phyloP scores from a whole-genome alignment of 495 filamentous ascomycete species.

The Platismatia glauca region DNA sequence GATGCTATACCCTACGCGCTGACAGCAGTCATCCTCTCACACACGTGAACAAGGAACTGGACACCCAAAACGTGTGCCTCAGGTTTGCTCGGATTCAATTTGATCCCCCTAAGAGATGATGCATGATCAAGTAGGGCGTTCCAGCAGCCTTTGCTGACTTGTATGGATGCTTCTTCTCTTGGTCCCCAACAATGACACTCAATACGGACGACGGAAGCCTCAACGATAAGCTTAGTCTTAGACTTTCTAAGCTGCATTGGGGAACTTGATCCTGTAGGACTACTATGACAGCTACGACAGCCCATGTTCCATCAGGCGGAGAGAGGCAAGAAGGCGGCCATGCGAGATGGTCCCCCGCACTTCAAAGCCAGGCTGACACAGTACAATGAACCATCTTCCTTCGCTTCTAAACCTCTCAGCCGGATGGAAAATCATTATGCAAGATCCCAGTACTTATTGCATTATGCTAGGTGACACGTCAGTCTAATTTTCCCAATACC shows the following conservation, averaged over 20 bases:
- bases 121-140: not conserved
- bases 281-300: not conserved
- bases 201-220: no score
- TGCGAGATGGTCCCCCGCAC: no score
- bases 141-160: not conserved
- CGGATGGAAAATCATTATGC: not conserved
- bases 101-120: not conserved
- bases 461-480: not conserved
- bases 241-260: constrained; percentile 4
- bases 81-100: not conserved
- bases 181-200: not conserved
- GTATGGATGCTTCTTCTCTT: no score
- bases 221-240: constrained; percentile 8
- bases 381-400: not conserved
- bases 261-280: not conserved
- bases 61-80: not conserved
- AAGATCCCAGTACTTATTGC: no score
- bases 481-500: not conserved
- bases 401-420: not conserved
- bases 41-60: not conserved
- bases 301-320: not conserved
- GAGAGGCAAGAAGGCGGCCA: no score
- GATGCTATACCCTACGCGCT: no score
- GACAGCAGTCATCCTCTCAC: not conserved
- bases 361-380: not conserved